Evolutionary conservation across 1,139 yeast genomes (phyloP), one percentile per base, ranked within the genome.

Genomic region (Geotrichum fermentans): DNA sequence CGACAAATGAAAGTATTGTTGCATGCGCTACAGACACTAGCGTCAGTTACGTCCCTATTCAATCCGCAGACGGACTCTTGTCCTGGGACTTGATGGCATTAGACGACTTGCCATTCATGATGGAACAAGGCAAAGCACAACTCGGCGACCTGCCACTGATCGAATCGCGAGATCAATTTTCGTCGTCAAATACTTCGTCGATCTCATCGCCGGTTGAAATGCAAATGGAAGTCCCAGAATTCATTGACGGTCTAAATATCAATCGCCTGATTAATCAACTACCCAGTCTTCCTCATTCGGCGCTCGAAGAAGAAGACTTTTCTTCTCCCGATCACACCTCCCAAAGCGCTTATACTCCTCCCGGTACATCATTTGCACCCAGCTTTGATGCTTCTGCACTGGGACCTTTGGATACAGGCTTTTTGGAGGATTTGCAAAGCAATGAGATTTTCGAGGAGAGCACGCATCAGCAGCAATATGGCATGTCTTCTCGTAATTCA

Each of bases 1-100:
- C 46, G n/a, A 36, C 46, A 6, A 21, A 42, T 16, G 29, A 34
- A 17, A 22, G 11, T 17, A 21, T 43, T 3, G 46, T 36, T 2
- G 11, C 46, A 8, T 43, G 41, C 24, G 40, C 46, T 7, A 35
- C 41, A 10, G 41, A 30, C n/a, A 30, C 20, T 13, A 40, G 13
- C n/a, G 8, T 40, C 24, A 20, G 16, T 17, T 40, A 40, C 22
- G 36, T 29, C 3, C 43, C 43, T 2, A 29, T 40, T 4, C 43
- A 40, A 7, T 20, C 6, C 16, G 17, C 17, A 10, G 7, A 17
- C 28, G 36, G 42, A 6, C 13, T 26, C 8, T 5, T 40, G 10
- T 29, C 35, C 18, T 40, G 43, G 43, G 43, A 40, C 33, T 18
- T 40, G 36, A 17, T 36, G 10, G 26, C 24, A 3, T 24, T 39